Conservation (phyloP, 768 basidiomycete species). For the Cystofilobasidium ferigula region DNA sequence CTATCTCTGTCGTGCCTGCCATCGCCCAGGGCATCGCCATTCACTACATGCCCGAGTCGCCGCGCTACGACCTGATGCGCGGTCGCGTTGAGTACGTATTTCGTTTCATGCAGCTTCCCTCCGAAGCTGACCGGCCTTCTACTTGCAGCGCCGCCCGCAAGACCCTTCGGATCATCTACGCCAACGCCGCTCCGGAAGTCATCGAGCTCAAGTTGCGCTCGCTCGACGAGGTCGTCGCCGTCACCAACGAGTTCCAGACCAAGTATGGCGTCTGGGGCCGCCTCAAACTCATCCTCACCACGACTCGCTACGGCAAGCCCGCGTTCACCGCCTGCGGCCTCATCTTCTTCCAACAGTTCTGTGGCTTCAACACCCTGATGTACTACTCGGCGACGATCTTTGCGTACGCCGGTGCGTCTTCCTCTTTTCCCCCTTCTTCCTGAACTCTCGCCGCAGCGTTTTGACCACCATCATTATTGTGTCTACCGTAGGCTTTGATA, state of each 20-base stretch:
- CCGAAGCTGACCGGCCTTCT: too few species aligned
- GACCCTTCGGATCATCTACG: neutral
- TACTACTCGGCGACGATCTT: neutral
- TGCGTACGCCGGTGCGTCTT: neutral
- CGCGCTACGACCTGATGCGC: neutral
- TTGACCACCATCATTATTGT: too few species aligned
- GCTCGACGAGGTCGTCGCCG: neutral
- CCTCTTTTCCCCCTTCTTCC: too few species aligned
- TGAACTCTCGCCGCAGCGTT: too few species aligned
- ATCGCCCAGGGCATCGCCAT: neutral
- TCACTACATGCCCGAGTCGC: slow-evolving; percentile 4
- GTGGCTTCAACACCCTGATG: neutral
- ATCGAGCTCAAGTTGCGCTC: neutral
- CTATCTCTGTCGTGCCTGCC: neutral
- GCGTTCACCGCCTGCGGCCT: neutral
- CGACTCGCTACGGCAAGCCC: neutral
- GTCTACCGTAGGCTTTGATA: too few species aligned
- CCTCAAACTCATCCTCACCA: neutral
- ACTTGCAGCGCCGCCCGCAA: neutral
- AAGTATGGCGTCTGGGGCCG: neutral
- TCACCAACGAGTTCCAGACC: neutral
- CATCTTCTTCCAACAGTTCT: slow-evolving; percentile 1
- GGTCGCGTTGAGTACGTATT: neutral
- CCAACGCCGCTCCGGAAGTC: neutral
- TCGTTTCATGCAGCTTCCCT: too few species aligned